Evolutionary conservation across 306 rosid genomes (phyloP).

Genomic region (Vicia faba): DNA sequence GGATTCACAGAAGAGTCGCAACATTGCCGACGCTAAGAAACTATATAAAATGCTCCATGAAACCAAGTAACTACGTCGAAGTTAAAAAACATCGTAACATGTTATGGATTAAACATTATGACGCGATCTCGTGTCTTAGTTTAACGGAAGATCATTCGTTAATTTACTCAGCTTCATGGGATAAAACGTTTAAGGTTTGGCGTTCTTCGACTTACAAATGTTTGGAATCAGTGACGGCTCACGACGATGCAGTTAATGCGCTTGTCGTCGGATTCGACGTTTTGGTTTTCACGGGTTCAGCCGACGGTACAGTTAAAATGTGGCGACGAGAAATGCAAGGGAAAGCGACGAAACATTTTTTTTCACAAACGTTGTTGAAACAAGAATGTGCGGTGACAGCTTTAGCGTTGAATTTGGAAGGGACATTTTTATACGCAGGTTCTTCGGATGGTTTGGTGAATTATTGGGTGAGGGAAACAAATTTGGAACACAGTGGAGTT

Average conservation of each 20-base stretch:
- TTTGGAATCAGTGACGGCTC: constrained; percentile 77
- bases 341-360: constrained; percentile 80
- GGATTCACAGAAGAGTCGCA: constrained; percentile 56
- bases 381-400: constrained; percentile 82
- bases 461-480: constrained; percentile 61
- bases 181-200: constrained; percentile 89
- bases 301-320: constrained; percentile 77
- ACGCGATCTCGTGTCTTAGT: constrained; percentile 74
- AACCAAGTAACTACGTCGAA: constrained; percentile 77
- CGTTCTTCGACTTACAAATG: constrained; percentile 67
- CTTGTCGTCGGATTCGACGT: constrained; percentile 60
- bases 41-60: constrained; percentile 67
- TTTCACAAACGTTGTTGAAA: constrained; percentile 69
- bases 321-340: constrained; percentile 89
- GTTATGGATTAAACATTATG: constrained; percentile 77
- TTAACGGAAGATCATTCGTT: constrained; percentile 59
- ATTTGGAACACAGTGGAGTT: constrained; percentile 54
- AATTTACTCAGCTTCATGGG: constrained; percentile 93
- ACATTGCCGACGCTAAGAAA: constrained; percentile 69
- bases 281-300: constrained; percentile 78
- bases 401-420: constrained; percentile 50
- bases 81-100: constrained; percentile 54
- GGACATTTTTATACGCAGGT: constrained; percentile 54
- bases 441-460: constrained; percentile 81
- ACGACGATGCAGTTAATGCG: constrained; percentile 84